Percentiles rank a stretch among this genome's conserved stretches.
phyloP scores from a whole-genome alignment of 768 basidiomycete species.

The Botryobasidium botryosum region DNA sequence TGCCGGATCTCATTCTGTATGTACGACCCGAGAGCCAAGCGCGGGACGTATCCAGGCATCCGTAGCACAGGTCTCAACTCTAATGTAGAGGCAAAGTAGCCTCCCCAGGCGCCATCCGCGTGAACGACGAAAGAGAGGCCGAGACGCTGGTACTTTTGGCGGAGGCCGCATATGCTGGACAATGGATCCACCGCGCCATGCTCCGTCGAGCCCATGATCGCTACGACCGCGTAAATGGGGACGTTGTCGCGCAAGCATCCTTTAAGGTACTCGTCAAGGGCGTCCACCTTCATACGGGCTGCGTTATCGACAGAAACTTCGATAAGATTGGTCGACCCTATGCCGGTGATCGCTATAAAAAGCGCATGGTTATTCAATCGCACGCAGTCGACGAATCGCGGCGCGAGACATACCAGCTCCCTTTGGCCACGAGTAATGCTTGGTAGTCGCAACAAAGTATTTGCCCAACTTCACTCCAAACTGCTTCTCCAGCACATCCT shows the following conservation, averaged over 20 bases:
- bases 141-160: slow-evolving; percentile 13
- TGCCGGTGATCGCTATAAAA: slow-evolving; percentile 25
- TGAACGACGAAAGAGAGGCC: slow-evolving; percentile 26
- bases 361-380: not conserved
- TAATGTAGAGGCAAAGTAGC: slow-evolving; percentile 23
- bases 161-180: slow-evolving; percentile 22
- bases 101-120: slow-evolving; percentile 32
- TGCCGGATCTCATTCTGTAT: slow-evolving; percentile 19
- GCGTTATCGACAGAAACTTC: slow-evolving; percentile 22
- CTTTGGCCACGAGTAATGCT: slow-evolving; percentile 28
- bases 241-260: slow-evolving; percentile 19
- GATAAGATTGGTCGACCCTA: slow-evolving; percentile 26
- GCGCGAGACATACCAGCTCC: slow-evolving; percentile 19
- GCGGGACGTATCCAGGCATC: slow-evolving; percentile 16
- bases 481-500: slow-evolving; percentile 14
- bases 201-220: slow-evolving; percentile 29
- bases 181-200: slow-evolving; percentile 30
- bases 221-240: slow-evolving; percentile 28
- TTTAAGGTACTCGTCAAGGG: not conserved
- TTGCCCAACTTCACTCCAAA: slow-evolving; percentile 4
- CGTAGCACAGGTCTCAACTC: not conserved
- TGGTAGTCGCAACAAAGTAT: slow-evolving; percentile 3
- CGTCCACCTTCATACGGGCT: slow-evolving; percentile 17
- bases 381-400: not conserved
- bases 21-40: slow-evolving; percentile 17